A percentile compares a stretch with the other conserved stretches of the same genome.
These are phyloP conservation scores for Solanum lycopersicoides DNA, from an alignment of 257 asterid genomes.

Conservation along the genomic window DNA sequence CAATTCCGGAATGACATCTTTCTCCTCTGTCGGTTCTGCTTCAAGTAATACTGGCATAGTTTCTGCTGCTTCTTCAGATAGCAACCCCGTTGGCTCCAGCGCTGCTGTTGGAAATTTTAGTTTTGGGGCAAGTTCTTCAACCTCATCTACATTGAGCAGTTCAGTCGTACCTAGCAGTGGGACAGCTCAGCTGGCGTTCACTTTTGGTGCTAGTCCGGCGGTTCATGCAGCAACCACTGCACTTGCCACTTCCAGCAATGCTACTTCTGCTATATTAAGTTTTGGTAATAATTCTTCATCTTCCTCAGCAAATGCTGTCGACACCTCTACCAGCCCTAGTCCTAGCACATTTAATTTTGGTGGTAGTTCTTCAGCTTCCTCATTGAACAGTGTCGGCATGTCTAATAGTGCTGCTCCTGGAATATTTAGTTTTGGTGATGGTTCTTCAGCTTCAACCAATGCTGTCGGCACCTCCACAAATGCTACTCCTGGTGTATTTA, in stretches of 20 bases:
- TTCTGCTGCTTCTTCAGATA: not conserved
- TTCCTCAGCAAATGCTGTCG: constrained; percentile 5
- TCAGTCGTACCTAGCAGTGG: not conserved
- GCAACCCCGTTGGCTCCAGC: constrained; percentile 1
- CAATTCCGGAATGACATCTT: not conserved
- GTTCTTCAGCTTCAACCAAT: constrained; percentile 25
- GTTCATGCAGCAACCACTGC: constrained; percentile 30
- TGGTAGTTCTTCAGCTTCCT: constrained; percentile 3
- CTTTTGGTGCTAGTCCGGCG: constrained; percentile 25
- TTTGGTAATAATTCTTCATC: constrained; percentile 25
- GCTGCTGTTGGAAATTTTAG: not conserved
- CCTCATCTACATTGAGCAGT: not conserved
- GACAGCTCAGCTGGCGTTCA: not conserved
- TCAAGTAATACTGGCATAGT: not conserved
- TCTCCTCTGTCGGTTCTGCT: not conserved
- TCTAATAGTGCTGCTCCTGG: not conserved
- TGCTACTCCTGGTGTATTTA: not conserved
- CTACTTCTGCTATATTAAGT: constrained; percentile 20
- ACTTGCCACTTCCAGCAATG: constrained; percentile 12
- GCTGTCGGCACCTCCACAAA: not conserved
- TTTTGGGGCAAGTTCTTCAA: not conserved
- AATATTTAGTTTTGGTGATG: constrained; percentile 14
- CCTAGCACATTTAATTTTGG: constrained; percentile 31
- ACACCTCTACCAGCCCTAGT: constrained; percentile 26
- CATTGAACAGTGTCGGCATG: not conserved